Base-by-base conservation (phyloP, 768 basidiomycete genomes). In the Kwoniella bestiolae region DNA sequence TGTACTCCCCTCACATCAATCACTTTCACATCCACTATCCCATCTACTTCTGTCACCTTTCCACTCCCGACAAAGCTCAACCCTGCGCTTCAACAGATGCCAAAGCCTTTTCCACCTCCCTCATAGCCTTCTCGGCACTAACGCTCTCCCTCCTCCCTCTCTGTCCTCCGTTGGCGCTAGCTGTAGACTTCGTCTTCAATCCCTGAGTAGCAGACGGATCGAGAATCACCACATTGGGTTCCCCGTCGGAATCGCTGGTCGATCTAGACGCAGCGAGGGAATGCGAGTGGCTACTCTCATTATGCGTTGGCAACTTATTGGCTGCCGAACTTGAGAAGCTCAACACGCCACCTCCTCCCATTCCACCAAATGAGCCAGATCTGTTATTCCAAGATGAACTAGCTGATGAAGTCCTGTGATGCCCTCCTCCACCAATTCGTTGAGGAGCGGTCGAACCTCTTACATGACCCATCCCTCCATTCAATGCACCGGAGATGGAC, bases 51-150 rank as follows among this genome's bases (percentile, higher is more conserved):
- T 29, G 29, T 1, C 26, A 8, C 7, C 18, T 41, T 41, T 41
- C 38, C 38, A 41, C 38, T 41, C 38, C 38, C 38, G 7, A 41
- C 7, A 16, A 21, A 6, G 45, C 31, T 34, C 46, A 66, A 1
- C 66, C 58, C 41, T 68, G 56, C 9, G 66, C 67, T 53, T 75
- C 71, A 2, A 75, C 71, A 16, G 60, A 60, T 21, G 69, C 74
- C 66, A 80, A 28, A 32, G 79, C 79, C 57, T 71, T 71, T 63
- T 75, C 60, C 8, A 80, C 77, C 65, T 79, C 76, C 53, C 67
- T 73, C 74, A 80, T 51, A 6, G 79, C 79, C 65, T 76, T 77
- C n/a, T 80, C 79, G 11, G 79, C 79, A 63, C 72, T 74, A 32
- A 72, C 46, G 45, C 76, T 75, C 44, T 76, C 77, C 67, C 75